Evolutionary conservation across 441 rosid species (phyloP).

Genomic region (Eruca vesicaria): DNA sequence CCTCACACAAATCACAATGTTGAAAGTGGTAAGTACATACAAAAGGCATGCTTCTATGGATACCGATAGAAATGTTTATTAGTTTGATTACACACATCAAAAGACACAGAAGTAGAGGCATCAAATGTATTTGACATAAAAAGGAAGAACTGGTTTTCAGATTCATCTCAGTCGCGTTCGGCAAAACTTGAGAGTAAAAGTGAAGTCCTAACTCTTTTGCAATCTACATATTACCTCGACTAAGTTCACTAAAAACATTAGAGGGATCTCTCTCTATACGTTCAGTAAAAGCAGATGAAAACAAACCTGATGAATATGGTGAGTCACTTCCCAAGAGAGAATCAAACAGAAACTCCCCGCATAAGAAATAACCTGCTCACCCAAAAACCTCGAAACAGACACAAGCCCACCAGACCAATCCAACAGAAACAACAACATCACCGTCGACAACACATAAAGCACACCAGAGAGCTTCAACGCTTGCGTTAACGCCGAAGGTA

Average conservation of each 20-base stretch:
- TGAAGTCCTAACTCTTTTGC: neutral
- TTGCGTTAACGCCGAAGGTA: conserved; percentile 52
- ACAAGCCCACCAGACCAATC: conserved; percentile 38
- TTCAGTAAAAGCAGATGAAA: neutral
- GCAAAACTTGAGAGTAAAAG: neutral
- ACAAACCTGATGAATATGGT: conserved; percentile 81
- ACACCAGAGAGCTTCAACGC: conserved; percentile 62
- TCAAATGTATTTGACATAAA: neutral
- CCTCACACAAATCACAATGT: conserved; percentile 13
- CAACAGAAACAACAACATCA: conserved; percentile 44
- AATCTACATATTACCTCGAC: neutral
- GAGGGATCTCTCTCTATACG: neutral
- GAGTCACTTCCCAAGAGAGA: conserved; percentile 82
- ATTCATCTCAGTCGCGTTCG: neutral
- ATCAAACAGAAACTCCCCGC: conserved; percentile 59
- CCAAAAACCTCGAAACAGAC: conserved; percentile 44
- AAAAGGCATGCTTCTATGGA: neutral
- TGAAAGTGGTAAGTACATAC: neutral
- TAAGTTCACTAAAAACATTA: neutral
- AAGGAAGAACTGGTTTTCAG: neutral
- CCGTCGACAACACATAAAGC: conserved; percentile 47
- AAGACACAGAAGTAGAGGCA: neutral
- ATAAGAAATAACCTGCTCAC: conserved; percentile 54
- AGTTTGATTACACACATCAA: neutral
- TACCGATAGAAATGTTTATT: neutral